A percentile compares a stretch with the other conserved stretches of the same genome.
These are phyloP conservation scores for Acacia concinna DNA, from an alignment of 331 rosid genomes.

Conservation along the genomic window DNA sequence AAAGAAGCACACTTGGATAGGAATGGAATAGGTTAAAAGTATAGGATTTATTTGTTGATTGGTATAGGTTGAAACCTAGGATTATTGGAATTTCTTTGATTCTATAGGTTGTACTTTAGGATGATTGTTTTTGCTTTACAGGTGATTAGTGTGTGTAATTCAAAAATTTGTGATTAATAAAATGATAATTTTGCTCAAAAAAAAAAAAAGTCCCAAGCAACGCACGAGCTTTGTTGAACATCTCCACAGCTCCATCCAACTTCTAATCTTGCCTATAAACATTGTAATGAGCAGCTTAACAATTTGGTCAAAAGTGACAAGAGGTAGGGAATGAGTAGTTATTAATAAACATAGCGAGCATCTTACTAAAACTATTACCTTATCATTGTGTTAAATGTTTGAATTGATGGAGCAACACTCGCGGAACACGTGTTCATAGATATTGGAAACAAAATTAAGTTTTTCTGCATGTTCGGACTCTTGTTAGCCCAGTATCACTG, in stretches of 20 bases:
- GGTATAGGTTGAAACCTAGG: too few relatives aligned
- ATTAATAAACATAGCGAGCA: neutral
- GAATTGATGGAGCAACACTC: constrained; percentile 73
- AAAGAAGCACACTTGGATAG: too few relatives aligned
- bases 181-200: too few relatives aligned
- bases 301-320: constrained; percentile 22
- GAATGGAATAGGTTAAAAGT: too few relatives aligned
- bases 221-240: constrained; percentile 63
- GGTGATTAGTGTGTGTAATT: too few relatives aligned
- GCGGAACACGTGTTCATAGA: constrained; percentile 63
- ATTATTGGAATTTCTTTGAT: too few relatives aligned
- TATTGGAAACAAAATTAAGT: constrained; percentile 64
- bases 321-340: constrained; percentile 1
- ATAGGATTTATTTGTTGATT: too few relatives aligned
- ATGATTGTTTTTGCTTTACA: too few relatives aligned
- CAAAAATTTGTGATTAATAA: too few relatives aligned
- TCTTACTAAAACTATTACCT: constrained; percentile 48
- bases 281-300: constrained; percentile 32
- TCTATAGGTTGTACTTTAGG: too few relatives aligned
- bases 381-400: constrained; percentile 91
- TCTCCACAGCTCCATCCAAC: constrained; percentile 75
- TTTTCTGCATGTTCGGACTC: constrained; percentile 70
- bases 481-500: too few relatives aligned
- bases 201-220: constrained; percentile 46
- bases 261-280: constrained; percentile 81